These are phyloP conservation scores for Lojkania enalia DNA, from an alignment of 2,329 filamentous ascomycete species.

Conservation along the genomic window DNA sequence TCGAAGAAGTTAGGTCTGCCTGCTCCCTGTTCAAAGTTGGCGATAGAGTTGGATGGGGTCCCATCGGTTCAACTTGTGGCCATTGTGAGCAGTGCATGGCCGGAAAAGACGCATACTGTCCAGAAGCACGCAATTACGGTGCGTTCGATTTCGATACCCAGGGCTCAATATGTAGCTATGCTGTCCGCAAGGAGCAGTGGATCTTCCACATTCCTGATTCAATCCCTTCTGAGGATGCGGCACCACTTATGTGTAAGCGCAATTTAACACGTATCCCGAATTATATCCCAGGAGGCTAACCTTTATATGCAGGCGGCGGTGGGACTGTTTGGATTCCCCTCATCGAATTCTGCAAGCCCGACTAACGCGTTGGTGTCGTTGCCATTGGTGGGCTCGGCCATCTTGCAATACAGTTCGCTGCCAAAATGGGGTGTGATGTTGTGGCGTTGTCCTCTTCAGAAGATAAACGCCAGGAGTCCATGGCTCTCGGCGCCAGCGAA, in stretches of 20 bases:
- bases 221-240: slow-evolving; percentile 20
- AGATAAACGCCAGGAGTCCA: slow-evolving; percentile 24
- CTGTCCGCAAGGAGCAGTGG: slow-evolving; percentile 22
- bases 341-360: slow-evolving; percentile 69
- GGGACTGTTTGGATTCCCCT: no score
- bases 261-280: no score
- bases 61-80: slow-evolving; percentile 25
- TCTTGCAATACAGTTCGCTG: slow-evolving; percentile 72
- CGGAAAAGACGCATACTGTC: slow-evolving; percentile 41
- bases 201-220: slow-evolving; percentile 25
- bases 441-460: slow-evolving; percentile 26
- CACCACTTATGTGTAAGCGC: no score
- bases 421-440: slow-evolving; percentile 24
- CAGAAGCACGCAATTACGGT: slow-evolving; percentile 41
- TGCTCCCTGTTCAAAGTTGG: slow-evolving; percentile 28
- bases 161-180: slow-evolving; percentile 22
- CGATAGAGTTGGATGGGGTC: slow-evolving; percentile 20
- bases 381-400: slow-evolving; percentile 78
- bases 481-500: slow-evolving; percentile 23
- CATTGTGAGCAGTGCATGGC: slow-evolving; percentile 33
- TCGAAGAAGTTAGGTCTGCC: slow-evolving; percentile 33
- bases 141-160: slow-evolving; percentile 28
- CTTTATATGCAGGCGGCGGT: no score
- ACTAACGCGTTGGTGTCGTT: slow-evolving; percentile 80
- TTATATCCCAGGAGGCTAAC: no score